Percentiles rank a stretch among this genome's conserved stretches.
These are phyloP conservation scores for Dendrobium huoshanense DNA, from an alignment of 106 monocot genomes.

Conservation along the genomic window DNA sequence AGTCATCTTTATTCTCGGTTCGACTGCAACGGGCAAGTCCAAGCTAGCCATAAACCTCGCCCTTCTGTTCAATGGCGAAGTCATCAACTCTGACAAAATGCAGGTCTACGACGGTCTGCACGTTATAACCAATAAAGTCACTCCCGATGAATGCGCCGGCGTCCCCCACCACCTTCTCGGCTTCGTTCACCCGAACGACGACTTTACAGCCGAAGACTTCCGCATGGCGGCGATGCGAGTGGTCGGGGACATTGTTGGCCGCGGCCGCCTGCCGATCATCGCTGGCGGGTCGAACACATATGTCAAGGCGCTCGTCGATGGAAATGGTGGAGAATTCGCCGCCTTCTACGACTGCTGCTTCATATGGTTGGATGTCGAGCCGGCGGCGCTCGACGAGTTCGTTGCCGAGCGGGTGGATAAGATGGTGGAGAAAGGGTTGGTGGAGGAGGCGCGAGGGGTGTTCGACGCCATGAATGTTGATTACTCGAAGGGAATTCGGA, in stretches of 20 bases:
- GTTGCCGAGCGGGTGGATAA: constrained; percentile 31
- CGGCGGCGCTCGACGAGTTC: constrained; percentile 17
- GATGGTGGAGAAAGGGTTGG: constrained; percentile 36
- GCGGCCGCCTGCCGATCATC: constrained; percentile 43
- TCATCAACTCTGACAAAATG: constrained; percentile 77
- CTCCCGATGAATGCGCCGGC: constrained; percentile 34
- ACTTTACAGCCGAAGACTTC: constrained; percentile 46
- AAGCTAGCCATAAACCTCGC: constrained; percentile 63
- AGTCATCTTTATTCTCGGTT: constrained; percentile 34
- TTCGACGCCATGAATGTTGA: constrained; percentile 23
- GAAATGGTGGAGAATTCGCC: constrained; percentile 21
- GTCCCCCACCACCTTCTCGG: constrained; percentile 61
- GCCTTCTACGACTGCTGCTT: constrained; percentile 35
- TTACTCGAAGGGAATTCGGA: constrained; percentile 27
- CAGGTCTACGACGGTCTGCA: constrained; percentile 59
- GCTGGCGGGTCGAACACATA: constrained; percentile 72
- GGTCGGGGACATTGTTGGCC: constrained; percentile 26
- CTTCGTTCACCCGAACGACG: constrained; percentile 37
- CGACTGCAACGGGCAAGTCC: constrained; percentile 64
- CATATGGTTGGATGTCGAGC: constrained; percentile 40
- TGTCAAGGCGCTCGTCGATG: constrained; percentile 47
- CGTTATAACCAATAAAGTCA: constrained; percentile 62
- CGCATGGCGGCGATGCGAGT: constrained; percentile 8
- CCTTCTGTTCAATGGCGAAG: constrained; percentile 28
- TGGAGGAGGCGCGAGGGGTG: constrained; percentile 37